These are phyloP conservation scores for Effrenium voratum DNA, from an alignment of 73 alveolate genomes.

Conservation along the genomic window DNA sequence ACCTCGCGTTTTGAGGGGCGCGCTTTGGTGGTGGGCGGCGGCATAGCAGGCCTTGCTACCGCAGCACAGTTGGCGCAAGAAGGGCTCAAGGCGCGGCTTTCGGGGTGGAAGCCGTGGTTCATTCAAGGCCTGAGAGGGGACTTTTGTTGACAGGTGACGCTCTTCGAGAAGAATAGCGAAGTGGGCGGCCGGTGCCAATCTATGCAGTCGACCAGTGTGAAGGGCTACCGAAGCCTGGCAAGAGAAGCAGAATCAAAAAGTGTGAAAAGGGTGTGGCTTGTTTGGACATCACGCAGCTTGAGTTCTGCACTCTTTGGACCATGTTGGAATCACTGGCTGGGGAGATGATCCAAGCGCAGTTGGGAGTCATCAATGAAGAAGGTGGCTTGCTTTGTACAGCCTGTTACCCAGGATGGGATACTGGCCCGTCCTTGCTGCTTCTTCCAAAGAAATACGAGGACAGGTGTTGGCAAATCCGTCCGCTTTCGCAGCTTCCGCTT, in stretches of 20 bases:
- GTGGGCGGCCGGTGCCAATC: slow-evolving; percentile 89
- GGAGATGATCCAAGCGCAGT: too few species aligned
- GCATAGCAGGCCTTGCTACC: slow-evolving; percentile 73
- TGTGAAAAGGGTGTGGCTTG: neutral
- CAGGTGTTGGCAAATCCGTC: neutral
- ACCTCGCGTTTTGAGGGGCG: too few species aligned
- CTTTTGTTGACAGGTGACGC: slow-evolving; percentile 61
- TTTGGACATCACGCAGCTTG: too few species aligned
- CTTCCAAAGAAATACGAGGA: slow-evolving; percentile 82
- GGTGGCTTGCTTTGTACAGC: neutral
- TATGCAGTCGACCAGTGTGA: slow-evolving; percentile 60
- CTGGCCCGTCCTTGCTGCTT: slow-evolving; percentile 82
- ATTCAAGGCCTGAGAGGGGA: neutral
- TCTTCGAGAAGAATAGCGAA: slow-evolving; percentile 71
- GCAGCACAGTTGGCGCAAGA: slow-evolving; percentile 68
- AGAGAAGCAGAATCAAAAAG: neutral
- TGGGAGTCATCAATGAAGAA: neutral
- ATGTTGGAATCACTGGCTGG: too few species aligned
- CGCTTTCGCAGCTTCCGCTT: neutral
- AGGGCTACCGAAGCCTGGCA: slow-evolving; percentile 19
- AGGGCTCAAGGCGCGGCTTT: slow-evolving; percentile 32
- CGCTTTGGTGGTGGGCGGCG: slow-evolving; percentile 88
- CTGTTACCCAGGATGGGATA: slow-evolving; percentile 46
- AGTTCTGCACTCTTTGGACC: too few species aligned
- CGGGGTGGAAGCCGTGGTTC: neutral